Conservation (phyloP, 257 asterid species). For the Solanum tacnaense region DNA sequence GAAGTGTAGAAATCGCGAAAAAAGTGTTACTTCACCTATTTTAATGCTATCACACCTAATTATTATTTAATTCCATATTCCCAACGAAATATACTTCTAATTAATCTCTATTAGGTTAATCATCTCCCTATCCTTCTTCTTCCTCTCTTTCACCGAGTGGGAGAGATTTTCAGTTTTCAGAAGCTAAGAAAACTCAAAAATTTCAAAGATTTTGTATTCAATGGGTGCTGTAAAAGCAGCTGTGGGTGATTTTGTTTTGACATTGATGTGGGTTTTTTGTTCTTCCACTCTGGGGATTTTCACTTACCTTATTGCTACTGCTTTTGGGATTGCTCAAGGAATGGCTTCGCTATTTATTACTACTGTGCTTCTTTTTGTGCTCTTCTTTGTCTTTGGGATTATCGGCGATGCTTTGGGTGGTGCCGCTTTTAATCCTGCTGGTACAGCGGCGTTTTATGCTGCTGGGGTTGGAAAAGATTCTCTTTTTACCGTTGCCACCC, state of each 20-base stretch:
- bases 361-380: constrained; percentile 33
- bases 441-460: constrained; percentile 69
- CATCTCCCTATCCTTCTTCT: neutral
- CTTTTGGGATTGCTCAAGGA: constrained; percentile 41
- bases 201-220: neutral
- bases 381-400: constrained; percentile 57
- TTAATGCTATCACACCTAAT: neutral
- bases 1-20: neutral
- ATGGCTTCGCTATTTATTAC: constrained; percentile 43
- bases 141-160: neutral
- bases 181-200: neutral
- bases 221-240: constrained; percentile 31
- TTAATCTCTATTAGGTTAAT: neutral
- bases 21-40: neutral
- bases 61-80: neutral
- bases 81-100: neutral
- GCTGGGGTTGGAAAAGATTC: constrained; percentile 58
- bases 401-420: constrained; percentile 68
- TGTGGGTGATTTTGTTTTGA: constrained; percentile 25
- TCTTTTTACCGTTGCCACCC: constrained; percentile 54
- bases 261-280: constrained; percentile 36
- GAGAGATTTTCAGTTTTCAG: neutral
- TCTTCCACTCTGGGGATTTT: constrained; percentile 33
- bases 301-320: constrained; percentile 36
- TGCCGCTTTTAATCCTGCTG: constrained; percentile 85